phyloP scores from a whole-genome alignment of 2,329 filamentous ascomycete species.

The Xylogone sp. region DNA sequence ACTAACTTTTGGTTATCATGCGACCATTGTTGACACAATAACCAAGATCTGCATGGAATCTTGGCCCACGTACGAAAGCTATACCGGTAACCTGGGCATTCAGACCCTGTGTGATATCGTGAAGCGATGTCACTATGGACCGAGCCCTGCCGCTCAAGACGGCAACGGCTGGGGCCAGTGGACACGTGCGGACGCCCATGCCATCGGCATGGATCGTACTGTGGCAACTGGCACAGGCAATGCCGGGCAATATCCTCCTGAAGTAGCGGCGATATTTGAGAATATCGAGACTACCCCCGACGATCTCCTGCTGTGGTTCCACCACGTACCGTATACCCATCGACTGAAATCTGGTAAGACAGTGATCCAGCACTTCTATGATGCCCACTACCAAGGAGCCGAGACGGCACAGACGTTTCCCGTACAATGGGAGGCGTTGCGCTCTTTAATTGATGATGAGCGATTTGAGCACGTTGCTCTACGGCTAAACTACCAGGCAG shows the following conservation, averaged over 20 bases:
- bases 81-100: constrained; percentile 65
- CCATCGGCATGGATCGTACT: constrained; percentile 70
- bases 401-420: constrained; percentile 56
- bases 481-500: constrained; percentile 61
- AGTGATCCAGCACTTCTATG: constrained; percentile 65
- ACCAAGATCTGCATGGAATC: constrained; percentile 62
- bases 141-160: constrained; percentile 63
- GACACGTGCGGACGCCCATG: constrained; percentile 58
- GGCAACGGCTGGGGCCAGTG: constrained; percentile 69
- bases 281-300: constrained; percentile 61
- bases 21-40: constrained; percentile 53
- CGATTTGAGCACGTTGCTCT: constrained; percentile 56
- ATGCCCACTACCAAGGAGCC: constrained; percentile 58
- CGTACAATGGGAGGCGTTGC: constrained; percentile 48
- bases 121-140: constrained; percentile 63
- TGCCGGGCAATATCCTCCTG: constrained; percentile 61
- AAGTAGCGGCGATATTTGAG: constrained; percentile 56
- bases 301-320: constrained; percentile 68
- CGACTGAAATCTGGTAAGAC: constrained; percentile 59
- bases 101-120: constrained; percentile 68
- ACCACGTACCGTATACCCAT: constrained; percentile 67
- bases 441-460: constrained; percentile 54
- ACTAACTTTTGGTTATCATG: constrained; percentile 58
- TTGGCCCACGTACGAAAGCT: constrained; percentile 69
- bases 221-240: constrained; percentile 63